Percentiles rank a stretch among this genome's conserved stretches.
Evolutionary conservation across 225 moss, liverwort and hornwort species (phyloP).

Genomic region (Marchantia polymorpha): DNA sequence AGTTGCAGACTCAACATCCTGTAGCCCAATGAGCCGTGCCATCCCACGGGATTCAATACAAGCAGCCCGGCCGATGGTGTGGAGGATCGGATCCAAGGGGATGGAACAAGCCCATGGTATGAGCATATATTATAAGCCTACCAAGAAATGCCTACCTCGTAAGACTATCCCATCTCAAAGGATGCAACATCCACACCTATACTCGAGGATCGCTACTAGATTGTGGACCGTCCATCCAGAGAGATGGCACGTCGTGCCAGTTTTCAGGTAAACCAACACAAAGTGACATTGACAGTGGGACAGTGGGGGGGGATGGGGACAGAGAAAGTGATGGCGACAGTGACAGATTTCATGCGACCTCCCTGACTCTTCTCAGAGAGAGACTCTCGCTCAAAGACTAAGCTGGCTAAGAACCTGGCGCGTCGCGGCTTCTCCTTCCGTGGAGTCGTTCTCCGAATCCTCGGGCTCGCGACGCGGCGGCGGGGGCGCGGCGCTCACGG

Average conservation of each 20-base stretch:
- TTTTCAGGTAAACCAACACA: slow-evolving; percentile 68
- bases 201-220: slow-evolving; percentile 34
- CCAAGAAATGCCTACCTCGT: slow-evolving; percentile 49
- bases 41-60: slow-evolving; percentile 51
- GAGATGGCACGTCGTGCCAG: slow-evolving; percentile 99
- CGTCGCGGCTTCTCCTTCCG: slow-evolving; percentile 74
- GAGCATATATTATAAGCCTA: slow-evolving; percentile 52
- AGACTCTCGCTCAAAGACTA: slow-evolving; percentile 66
- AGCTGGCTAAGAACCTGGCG: slow-evolving; percentile 98
- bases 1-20: slow-evolving; percentile 56
- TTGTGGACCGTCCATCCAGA: slow-evolving; percentile 87
- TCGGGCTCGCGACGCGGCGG: slow-evolving; percentile 50
- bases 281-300: slow-evolving; percentile 32
- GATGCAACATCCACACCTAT: slow-evolving; percentile 56
- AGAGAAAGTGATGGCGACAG: too few species aligned
- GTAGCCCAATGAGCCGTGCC: slow-evolving; percentile 52
- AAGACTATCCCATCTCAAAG: slow-evolving; percentile 64
- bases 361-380: slow-evolving; percentile 47
- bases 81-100: slow-evolving; percentile 50
- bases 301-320: too few species aligned
- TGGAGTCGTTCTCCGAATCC: slow-evolving; percentile 50
- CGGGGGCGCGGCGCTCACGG: slow-evolving; percentile 43
- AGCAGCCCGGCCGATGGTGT: slow-evolving; percentile 30
- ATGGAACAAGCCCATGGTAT: slow-evolving; percentile 52
- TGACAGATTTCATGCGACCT: slow-evolving; percentile 34